These are phyloP conservation scores for Thielaviopsis musarum DNA, from an alignment of 2,329 filamentous ascomycete species.

Conservation along the genomic window DNA sequence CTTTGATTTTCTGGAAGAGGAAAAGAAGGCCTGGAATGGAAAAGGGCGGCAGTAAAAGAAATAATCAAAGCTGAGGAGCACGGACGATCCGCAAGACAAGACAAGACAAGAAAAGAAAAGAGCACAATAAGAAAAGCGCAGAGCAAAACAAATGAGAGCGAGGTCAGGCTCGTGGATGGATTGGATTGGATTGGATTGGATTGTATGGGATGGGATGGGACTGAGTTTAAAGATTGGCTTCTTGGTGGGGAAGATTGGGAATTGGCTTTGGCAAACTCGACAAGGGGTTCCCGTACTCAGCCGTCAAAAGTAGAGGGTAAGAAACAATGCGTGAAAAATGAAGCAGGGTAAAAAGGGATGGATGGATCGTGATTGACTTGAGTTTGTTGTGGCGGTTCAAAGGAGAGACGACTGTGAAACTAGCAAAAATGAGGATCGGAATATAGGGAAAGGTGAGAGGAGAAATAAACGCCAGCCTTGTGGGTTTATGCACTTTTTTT, in stretches of 20 bases:
- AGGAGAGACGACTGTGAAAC: too few relatives aligned
- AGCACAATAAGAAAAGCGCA: not conserved
- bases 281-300: not conserved
- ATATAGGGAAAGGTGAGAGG: not conserved
- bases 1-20: conserved; percentile 3
- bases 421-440: too few relatives aligned
- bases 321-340: too few relatives aligned
- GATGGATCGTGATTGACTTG: too few relatives aligned
- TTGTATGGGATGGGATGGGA: too few relatives aligned
- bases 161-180: not conserved
- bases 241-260: not conserved
- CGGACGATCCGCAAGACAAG: not conserved
- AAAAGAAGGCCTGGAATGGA: conserved; percentile 1
- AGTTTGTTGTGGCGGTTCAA: too few relatives aligned
- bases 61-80: not conserved
- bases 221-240: not conserved
- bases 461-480: not conserved
- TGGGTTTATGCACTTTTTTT: not conserved
- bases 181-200: not conserved
- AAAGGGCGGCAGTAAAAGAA: not conserved
- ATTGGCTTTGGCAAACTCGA: too few relatives aligned
- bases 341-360: too few relatives aligned
- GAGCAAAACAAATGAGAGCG: not conserved
- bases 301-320: too few relatives aligned
- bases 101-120: not conserved